These are phyloP conservation scores for Neonothopanus nambi DNA, from an alignment of 1,284 basidiomycete genomes.

Conservation along the genomic window DNA sequence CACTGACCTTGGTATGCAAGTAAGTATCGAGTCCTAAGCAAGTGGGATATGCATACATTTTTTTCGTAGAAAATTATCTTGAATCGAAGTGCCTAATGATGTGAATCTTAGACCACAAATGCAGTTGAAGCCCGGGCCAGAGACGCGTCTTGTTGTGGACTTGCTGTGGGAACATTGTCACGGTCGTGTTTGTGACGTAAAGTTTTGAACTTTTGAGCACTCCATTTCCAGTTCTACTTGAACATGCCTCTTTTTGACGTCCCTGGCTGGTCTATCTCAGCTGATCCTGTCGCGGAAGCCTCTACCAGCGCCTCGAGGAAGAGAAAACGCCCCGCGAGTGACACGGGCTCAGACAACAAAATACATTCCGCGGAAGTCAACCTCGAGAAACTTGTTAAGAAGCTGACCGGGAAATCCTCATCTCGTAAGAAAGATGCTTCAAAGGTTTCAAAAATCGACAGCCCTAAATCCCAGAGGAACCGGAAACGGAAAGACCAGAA, in stretches of 20 bases:
- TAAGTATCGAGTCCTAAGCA: too few species aligned
- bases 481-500: conserved; percentile 17
- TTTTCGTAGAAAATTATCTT: too few species aligned
- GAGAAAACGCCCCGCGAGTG: conserved; percentile 59
- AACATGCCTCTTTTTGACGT: conserved; percentile 63
- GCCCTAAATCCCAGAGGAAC: not conserved
- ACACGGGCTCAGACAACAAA: conserved; percentile 36
- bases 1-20: too few species aligned
- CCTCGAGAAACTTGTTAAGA: conserved; percentile 76
- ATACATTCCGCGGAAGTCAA: conserved; percentile 60
- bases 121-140: too few species aligned
- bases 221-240: not conserved
- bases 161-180: too few species aligned
- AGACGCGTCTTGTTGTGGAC: too few species aligned
- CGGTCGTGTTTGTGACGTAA: not conserved
- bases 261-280: conserved; percentile 67
- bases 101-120: too few species aligned
- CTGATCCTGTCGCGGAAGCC: conserved; percentile 40
- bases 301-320: conserved; percentile 48
- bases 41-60: too few species aligned
- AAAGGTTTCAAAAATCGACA: not conserved
- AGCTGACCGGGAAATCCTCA: conserved; percentile 42
- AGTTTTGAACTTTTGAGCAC: not conserved
- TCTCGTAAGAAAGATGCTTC: conserved; percentile 12
- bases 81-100: too few species aligned